A percentile compares a stretch with the other conserved stretches of the same genome.
Evolutionary conservation across 768 basidiomycete species (phyloP).

Genomic region (Phylloporus arenicola): DNA sequence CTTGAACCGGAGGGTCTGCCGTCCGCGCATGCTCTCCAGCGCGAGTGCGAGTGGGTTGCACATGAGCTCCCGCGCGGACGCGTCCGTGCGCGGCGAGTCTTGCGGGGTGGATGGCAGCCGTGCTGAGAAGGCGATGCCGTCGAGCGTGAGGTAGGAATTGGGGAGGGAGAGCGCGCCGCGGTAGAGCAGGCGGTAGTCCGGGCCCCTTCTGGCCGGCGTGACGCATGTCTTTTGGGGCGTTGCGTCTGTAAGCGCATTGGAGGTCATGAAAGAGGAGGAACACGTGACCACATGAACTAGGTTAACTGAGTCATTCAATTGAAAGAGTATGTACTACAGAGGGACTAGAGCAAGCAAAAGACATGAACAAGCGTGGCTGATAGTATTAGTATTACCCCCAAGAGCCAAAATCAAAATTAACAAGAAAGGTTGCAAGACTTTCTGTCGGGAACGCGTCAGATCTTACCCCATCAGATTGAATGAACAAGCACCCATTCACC

Average conservation of each 20-base stretch:
- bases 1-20: constrained; percentile 56
- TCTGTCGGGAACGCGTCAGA: not conserved
- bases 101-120: constrained; percentile 35
- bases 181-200: constrained; percentile 57
- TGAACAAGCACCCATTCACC: constrained; percentile 10
- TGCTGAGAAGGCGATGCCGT: constrained; percentile 66
- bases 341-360: not conserved
- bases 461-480: not conserved
- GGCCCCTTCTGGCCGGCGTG: not conserved
- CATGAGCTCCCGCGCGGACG: constrained; percentile 38
- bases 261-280: not conserved
- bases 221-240: constrained; percentile 17
- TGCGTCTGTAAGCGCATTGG: constrained; percentile 10
- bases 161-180: constrained; percentile 70
- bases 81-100: constrained; percentile 28
- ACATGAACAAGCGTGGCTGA: constrained; percentile 4
- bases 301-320: not conserved
- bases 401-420: constrained; percentile 11
- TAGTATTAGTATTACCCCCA: constrained; percentile 18
- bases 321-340: not conserved
- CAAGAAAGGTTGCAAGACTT: constrained; percentile 10
- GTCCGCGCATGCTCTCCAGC: constrained; percentile 75
- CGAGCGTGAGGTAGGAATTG: constrained; percentile 65
- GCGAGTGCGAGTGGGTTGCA: constrained; percentile 67
- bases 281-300: constrained; percentile 6